Evolutionary conservation across 2,329 filamentous ascomycete genomes (phyloP).

Genomic region (Neurospora sp.): DNA sequence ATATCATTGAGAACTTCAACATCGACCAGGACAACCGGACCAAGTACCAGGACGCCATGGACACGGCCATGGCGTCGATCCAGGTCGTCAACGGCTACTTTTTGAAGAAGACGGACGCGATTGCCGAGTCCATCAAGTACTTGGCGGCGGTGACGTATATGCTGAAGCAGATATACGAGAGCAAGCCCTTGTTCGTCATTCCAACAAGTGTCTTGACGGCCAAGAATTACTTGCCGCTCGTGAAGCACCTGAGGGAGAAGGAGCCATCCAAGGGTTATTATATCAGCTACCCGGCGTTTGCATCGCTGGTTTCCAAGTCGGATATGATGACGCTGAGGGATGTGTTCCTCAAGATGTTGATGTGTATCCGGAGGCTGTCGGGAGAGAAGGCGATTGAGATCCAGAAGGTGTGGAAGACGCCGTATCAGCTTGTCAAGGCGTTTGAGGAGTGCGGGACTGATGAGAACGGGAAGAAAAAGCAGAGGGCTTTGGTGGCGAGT

Average conservation of each 20-base stretch:
- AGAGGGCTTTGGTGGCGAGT: conserved; percentile 48
- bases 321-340: conserved; percentile 65
- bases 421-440: conserved; percentile 59
- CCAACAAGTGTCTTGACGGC: conserved; percentile 54
- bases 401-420: conserved; percentile 68
- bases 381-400: conserved; percentile 73
- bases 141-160: conserved; percentile 61
- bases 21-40: conserved; percentile 43
- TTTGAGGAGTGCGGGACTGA: conserved; percentile 46
- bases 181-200: conserved; percentile 48
- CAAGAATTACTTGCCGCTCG: conserved; percentile 54
- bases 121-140: conserved; percentile 72
- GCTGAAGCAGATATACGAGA: conserved; percentile 55
- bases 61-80: conserved; percentile 64
- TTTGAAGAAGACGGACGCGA: conserved; percentile 62
- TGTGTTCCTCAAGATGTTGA: conserved; percentile 74
- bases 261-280: conserved; percentile 43
- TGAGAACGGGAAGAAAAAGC: conserved; percentile 42
- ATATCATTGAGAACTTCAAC: conserved; percentile 65
- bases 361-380: conserved; percentile 66
- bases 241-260: conserved; percentile 47
- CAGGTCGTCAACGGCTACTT: conserved; percentile 74
- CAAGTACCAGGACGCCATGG: conserved; percentile 56
- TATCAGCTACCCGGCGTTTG: conserved; percentile 62
- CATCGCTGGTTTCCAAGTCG: conserved; percentile 63